Conservation (phyloP, 1,284 basidiomycete species). For the Marasmius sp. region DNA sequence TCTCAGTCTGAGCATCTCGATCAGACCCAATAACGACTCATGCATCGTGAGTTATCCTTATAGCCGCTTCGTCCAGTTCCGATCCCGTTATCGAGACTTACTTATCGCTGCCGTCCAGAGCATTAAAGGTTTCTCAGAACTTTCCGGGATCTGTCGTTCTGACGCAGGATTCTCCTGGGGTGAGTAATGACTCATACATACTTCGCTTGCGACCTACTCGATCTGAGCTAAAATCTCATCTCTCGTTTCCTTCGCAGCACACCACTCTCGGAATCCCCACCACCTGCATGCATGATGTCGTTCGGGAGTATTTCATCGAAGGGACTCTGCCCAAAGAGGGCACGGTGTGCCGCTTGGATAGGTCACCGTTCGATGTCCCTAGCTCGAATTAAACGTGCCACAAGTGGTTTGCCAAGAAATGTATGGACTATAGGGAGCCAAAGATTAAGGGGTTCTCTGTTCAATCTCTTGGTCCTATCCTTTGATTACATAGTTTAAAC, state of each 20-base stretch:
- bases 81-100: too few relatives aligned
- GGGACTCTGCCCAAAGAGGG: neutral
- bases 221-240: neutral
- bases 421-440: too few relatives aligned
- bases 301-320: neutral
- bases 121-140: conserved; percentile 1
- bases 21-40: conserved; percentile 5
- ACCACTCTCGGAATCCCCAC: neutral
- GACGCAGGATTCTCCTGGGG: conserved; percentile 10
- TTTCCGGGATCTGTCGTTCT: conserved; percentile 14
- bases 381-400: too few relatives aligned
- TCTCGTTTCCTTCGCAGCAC: neutral
- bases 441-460: too few relatives aligned
- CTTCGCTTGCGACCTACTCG: neutral
- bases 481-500: too few relatives aligned
- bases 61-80: too few relatives aligned
- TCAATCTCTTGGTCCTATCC: too few relatives aligned
- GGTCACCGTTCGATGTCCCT: neutral
- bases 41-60: neutral
- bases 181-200: neutral
- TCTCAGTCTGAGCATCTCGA: neutral
- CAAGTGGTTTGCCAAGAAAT: too few relatives aligned
- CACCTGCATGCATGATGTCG: neutral
- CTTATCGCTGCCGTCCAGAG: neutral
- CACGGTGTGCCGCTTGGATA: neutral